Evolutionary conservation across 208 protist species (phyloP).

Genomic region (Leishmania lainsoni): DNA sequence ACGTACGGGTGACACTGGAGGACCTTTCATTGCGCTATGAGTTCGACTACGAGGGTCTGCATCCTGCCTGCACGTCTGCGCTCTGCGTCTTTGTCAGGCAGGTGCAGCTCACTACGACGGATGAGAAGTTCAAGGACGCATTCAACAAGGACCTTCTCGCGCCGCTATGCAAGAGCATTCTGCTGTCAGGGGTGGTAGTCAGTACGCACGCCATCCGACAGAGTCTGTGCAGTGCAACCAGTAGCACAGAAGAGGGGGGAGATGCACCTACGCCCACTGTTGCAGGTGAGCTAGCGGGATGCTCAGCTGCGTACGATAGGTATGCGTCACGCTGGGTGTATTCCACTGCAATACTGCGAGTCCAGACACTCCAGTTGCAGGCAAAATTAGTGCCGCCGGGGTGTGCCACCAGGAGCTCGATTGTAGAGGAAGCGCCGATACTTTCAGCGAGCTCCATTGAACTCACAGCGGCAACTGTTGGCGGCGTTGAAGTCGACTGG

Average conservation of each 20-base stretch:
- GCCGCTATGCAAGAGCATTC: conserved; percentile 19
- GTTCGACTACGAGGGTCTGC: conserved; percentile 72
- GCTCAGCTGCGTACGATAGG: conserved; percentile 1
- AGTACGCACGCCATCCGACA: conserved; percentile 21
- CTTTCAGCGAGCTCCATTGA: conserved; percentile 23
- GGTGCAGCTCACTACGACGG: conserved; percentile 45
- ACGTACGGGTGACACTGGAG: conserved; percentile 48
- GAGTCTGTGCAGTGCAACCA: background rate
- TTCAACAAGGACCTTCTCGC: conserved; percentile 34
- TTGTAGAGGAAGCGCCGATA: conserved; percentile 10
- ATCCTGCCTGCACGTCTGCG: conserved; percentile 46
- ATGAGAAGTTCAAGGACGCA: conserved; percentile 51
- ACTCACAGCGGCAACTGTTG: conserved; percentile 17
- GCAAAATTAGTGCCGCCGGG: conserved; percentile 22
- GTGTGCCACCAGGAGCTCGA: conserved; percentile 8
- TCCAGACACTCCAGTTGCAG: conserved; percentile 22
- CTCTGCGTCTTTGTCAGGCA: conserved; percentile 48
- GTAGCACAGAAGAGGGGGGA: background rate
- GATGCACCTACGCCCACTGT: background rate
- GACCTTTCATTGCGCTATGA: conserved; percentile 64
- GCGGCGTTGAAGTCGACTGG: conserved; percentile 23
- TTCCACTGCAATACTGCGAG: conserved; percentile 15
- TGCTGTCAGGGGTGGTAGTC: conserved; percentile 15
- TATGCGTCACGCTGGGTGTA: conserved; percentile 26
- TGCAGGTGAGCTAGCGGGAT: background rate